Evolutionary conservation across 306 rosid genomes (phyloP).

Genomic region (Potentilla sterilis): DNA sequence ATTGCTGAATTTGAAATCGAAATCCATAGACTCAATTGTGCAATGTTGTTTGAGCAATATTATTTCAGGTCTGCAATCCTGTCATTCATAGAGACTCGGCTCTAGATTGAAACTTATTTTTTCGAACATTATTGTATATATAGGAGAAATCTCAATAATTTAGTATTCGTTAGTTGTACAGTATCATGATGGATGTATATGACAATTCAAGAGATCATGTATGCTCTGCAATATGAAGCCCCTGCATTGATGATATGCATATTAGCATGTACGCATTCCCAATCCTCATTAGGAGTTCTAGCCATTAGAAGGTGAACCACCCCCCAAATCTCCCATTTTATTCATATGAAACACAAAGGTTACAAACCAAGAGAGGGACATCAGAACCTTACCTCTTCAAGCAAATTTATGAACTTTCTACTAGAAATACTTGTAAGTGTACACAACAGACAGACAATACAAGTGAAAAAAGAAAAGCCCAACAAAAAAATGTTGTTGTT

Average conservation of each 20-base stretch:
- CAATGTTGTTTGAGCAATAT: too few species aligned
- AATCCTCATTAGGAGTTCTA: neutral
- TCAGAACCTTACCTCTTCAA: neutral
- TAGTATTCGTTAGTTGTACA: neutral
- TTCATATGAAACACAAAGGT: neutral
- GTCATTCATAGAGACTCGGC: constrained; percentile 57
- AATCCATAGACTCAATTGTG: too few species aligned
- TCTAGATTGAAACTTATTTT: constrained; percentile 11
- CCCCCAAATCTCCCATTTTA: neutral
- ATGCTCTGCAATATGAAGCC: neutral
- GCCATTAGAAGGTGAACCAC: neutral
- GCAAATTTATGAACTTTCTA: neutral
- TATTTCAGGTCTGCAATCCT: too few species aligned
- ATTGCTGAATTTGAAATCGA: too few species aligned
- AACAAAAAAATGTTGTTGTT: neutral
- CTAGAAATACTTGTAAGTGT: neutral
- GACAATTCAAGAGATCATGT: neutral
- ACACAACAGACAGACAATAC: neutral
- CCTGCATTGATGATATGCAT: neutral
- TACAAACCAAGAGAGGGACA: constrained; percentile 9
- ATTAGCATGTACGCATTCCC: neutral
- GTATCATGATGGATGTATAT: neutral
- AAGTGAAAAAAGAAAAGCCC: neutral
- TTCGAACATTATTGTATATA: neutral
- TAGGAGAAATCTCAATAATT: constrained; percentile 10